phyloP scores from a whole-genome alignment of 352 stramenopile genomes.

The Phytophthora niederhauseri region DNA sequence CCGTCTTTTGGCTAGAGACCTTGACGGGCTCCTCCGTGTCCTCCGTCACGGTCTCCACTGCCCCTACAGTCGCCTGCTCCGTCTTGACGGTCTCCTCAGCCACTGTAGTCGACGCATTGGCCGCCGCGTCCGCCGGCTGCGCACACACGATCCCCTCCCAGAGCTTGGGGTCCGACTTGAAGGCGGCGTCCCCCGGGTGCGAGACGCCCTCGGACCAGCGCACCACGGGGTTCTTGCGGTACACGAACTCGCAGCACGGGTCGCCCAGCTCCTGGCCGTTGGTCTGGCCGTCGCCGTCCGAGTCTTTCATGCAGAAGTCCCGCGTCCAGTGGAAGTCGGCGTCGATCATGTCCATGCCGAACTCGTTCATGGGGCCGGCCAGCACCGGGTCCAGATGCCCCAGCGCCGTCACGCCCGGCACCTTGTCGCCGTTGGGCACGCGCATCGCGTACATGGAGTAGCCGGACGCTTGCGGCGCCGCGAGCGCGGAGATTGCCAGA shows the following conservation, averaged over 20 bases:
- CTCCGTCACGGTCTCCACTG: slow-evolving; percentile 17
- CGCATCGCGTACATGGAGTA: slow-evolving; percentile 34
- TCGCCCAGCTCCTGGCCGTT: slow-evolving; percentile 40
- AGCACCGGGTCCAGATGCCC: slow-evolving; percentile 29
- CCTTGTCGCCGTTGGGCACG: slow-evolving; percentile 44
- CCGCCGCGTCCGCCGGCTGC: background rate
- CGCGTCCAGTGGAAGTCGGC: slow-evolving; percentile 35
- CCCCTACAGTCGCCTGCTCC: background rate
- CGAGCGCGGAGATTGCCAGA: background rate
- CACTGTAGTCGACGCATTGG: background rate
- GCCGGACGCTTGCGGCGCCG: background rate
- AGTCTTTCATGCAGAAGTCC: slow-evolving; percentile 39
- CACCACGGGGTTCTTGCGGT: slow-evolving; percentile 22
- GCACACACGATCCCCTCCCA: slow-evolving; percentile 28
- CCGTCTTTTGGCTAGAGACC: slow-evolving; percentile 28
- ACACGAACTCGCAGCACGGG: slow-evolving; percentile 33
- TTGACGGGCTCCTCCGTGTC: slow-evolving; percentile 18
- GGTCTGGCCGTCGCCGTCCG: slow-evolving; percentile 37
- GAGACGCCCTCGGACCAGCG: slow-evolving; percentile 34
- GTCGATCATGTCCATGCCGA: slow-evolving; percentile 39
- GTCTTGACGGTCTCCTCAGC: background rate
- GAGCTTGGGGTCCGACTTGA: slow-evolving; percentile 33
- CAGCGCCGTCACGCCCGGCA: slow-evolving; percentile 34
- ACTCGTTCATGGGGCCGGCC: slow-evolving; percentile 36
- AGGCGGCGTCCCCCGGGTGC: slow-evolving; percentile 26